Evolutionary conservation across 1,284 basidiomycete species (phyloP).

Genomic region (Tetrapyrgos nigripes): DNA sequence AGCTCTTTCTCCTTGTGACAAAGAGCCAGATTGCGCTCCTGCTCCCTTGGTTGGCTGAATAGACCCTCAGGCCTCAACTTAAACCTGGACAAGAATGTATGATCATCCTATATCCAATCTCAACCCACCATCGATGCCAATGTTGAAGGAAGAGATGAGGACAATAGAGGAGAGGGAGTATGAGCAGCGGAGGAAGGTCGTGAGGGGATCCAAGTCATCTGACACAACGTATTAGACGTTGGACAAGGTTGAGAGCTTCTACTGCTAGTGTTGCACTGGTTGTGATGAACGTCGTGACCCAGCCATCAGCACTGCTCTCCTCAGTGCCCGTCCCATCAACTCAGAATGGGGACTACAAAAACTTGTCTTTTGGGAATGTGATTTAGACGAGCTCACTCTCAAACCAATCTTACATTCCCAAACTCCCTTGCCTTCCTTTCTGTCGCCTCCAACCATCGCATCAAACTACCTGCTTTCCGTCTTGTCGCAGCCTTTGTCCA

Average conservation of each 20-base stretch:
- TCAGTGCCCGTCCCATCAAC: slow-evolving; percentile 64
- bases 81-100: too few relatives aligned
- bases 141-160: slow-evolving; percentile 76
- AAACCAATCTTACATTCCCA: slow-evolving; percentile 93
- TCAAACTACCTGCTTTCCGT: slow-evolving; percentile 73
- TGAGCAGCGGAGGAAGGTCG: slow-evolving; percentile 65
- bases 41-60: too few relatives aligned
- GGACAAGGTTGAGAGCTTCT: slow-evolving; percentile 82
- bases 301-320: slow-evolving; percentile 73
- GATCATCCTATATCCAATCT: slow-evolving; percentile 84
- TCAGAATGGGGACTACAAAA: slow-evolving; percentile 90
- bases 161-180: slow-evolving; percentile 71
- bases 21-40: too few relatives aligned
- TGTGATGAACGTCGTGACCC: slow-evolving; percentile 76
- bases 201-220: slow-evolving; percentile 63
- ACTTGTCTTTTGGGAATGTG: slow-evolving; percentile 81
- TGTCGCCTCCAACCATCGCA: slow-evolving; percentile 84
- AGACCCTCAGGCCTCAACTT: too few relatives aligned
- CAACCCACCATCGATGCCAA: slow-evolving; percentile 80
- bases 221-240: slow-evolving; percentile 71
- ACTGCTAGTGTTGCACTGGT: slow-evolving; percentile 80
- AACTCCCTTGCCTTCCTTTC: slow-evolving; percentile 85
- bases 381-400: slow-evolving; percentile 80
- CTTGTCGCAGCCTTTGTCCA: slow-evolving; percentile 11
- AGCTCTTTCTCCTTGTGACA: too few relatives aligned